Conservation (phyloP, 768 basidiomycete species). For the Sporobolomyces pararoseus region DNA sequence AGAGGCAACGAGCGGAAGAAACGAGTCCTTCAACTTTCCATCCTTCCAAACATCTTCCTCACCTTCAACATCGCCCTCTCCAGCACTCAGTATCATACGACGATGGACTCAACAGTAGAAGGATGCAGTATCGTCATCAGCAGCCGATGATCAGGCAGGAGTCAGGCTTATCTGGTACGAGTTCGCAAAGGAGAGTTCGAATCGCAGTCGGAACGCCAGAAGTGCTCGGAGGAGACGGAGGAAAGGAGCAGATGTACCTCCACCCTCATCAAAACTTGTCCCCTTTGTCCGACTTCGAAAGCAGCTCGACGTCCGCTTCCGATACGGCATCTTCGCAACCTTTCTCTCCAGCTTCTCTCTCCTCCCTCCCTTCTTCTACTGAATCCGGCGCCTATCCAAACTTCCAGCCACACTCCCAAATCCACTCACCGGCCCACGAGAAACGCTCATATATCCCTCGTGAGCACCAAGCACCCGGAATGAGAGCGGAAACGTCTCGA, state of each 20-base stretch:
- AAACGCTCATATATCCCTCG: not conserved
- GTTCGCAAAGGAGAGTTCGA: conserved; percentile 16
- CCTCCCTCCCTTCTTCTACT: conserved; percentile 37
- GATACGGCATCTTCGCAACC: conserved; percentile 28
- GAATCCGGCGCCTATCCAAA: conserved; percentile 28
- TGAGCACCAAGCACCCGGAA: conserved; percentile 17
- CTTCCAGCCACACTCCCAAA: conserved; percentile 10
- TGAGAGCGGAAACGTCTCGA: conserved; percentile 11
- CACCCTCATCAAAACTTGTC: conserved; percentile 26
- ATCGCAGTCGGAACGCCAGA: conserved; percentile 32
- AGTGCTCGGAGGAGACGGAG: conserved; percentile 12
- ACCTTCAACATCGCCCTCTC: conserved; percentile 5
- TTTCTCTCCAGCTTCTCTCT: conserved; percentile 33
- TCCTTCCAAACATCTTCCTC: not conserved
- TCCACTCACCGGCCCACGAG: not conserved
- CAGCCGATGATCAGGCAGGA: conserved; percentile 18
- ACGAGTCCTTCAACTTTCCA: not conserved
- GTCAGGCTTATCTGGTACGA: not conserved
- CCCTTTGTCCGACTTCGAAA: conserved; percentile 30
- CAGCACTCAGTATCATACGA: conserved; percentile 36
- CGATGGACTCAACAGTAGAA: conserved; percentile 17
- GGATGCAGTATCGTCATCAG: not conserved
- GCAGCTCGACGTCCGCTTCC: conserved; percentile 9
- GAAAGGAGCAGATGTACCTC: conserved; percentile 14
- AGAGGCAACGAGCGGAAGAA: not conserved